phyloP scores from a whole-genome alignment of 225 moss, liverwort and hornwort species.

The Sphagnum tenellum region DNA sequence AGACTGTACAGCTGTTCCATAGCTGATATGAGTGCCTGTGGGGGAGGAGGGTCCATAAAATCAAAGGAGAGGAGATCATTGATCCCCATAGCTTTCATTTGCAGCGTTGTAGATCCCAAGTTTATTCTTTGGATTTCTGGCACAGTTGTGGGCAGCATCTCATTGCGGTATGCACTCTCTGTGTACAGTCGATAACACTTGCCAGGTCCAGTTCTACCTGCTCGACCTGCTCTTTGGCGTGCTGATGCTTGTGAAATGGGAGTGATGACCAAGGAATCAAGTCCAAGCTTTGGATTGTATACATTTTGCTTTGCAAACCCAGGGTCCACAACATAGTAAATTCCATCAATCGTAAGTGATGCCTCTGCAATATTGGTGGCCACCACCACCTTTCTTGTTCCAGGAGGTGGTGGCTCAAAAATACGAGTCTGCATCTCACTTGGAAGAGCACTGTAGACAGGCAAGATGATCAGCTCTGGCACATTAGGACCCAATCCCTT shows the following conservation, averaged over 20 bases:
- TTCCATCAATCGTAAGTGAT: not conserved
- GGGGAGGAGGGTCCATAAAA: slow-evolving; percentile 6
- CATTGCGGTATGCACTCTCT: slow-evolving; percentile 5
- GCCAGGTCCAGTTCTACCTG: slow-evolving; percentile 3
- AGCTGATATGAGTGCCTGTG: slow-evolving; percentile 6
- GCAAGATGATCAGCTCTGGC: slow-evolving; percentile 3
- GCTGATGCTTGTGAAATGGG: slow-evolving; percentile 4
- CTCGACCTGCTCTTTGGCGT: slow-evolving; percentile 1
- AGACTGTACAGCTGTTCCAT: slow-evolving; percentile 11
- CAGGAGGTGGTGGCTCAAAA: slow-evolving; percentile 5
- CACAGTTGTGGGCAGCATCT: slow-evolving; percentile 2
- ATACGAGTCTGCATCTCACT: slow-evolving; percentile 7
- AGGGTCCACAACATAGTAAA: slow-evolving; percentile 3
- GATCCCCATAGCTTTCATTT: slow-evolving; percentile 5
- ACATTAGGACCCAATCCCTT: slow-evolving; percentile 4
- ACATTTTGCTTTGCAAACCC: slow-evolving; percentile 3
- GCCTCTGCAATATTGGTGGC: no score
- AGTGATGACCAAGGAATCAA: slow-evolving; percentile 3
- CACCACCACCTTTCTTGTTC: slow-evolving; percentile 1
- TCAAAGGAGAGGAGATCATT: slow-evolving; percentile 7
- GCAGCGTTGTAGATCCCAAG: not conserved
- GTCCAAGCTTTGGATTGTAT: slow-evolving; percentile 3
- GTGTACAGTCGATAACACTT: slow-evolving; percentile 2
- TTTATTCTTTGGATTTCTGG: slow-evolving; percentile 4
- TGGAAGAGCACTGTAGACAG: slow-evolving; percentile 1